Base-by-base conservation (phyloP, 208 protist species). In the Crithidia acanthocephali region DNA sequence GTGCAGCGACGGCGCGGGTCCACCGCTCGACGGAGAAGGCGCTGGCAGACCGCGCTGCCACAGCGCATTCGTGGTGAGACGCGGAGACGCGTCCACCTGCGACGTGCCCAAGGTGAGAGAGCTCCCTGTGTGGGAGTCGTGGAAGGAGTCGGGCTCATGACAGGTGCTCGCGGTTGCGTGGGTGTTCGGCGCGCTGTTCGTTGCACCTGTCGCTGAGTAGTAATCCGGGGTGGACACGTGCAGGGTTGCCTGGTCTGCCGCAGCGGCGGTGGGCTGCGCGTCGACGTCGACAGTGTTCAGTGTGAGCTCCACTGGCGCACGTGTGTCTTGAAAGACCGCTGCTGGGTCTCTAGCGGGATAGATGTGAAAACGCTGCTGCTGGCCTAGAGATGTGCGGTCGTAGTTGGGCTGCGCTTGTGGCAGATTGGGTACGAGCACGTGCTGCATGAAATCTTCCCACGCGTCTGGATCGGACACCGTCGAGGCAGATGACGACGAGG, bases 401-500 rank as follows among this genome's bases (percentile, higher is more conserved):
- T n/a, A n/a, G n/a, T n/a, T n/a, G 9, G 15, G 33, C 37, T n/a
- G 62, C 55, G 33, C 30, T 22, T 58, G 59, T 8, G 44, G 23
- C 59, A 32, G 59, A 11, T 25, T 0, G 0, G 60, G 45, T 10
- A 66, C 30, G 27, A 66, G 32, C 25, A 25, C 18, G 62, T 68
- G 62, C 50, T 68, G 62, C 53, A 61, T 44, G 18, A 74, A 74
- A 32, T 74, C 68, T 22, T 74, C 67, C 62, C 62, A 80, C 23
- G 56, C 60, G 33, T 73, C 67, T 20, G 62, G 67, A 25, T 74
- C 62, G 1, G 67, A 74, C 40, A 75, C 68, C 7, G 74, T 80
- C 16, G 74, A 74, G 0, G 66, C 61, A 2, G 66, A 62, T 15
- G 66, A 60, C 13, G 59, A 66, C 27, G 68, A 70, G 0, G 55